These are phyloP conservation scores for Barnettozyma sucrosica DNA, from an alignment of 805 yeast genomes.

Conservation along the genomic window DNA sequence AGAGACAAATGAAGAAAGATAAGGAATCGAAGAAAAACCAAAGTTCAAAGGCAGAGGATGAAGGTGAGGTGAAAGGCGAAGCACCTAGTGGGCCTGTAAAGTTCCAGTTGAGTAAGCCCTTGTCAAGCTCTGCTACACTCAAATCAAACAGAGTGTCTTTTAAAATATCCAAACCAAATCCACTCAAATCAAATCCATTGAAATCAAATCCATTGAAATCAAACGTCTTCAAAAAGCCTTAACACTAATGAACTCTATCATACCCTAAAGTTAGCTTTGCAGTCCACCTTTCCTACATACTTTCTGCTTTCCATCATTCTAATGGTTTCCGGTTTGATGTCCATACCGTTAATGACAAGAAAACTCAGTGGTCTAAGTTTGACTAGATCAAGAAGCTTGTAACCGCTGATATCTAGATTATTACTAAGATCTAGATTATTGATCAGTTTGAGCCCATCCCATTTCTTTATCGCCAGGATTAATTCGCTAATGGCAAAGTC, in stretches of 20 bases:
- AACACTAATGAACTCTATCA: conserved; percentile 9
- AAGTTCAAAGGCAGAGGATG: background rate
- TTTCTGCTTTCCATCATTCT: conserved; percentile 12
- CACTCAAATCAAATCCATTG: conserved; percentile 15
- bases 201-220: conserved; percentile 16
- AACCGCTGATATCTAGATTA: conserved; percentile 19
- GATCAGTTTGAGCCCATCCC: conserved; percentile 3
- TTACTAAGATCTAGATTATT: conserved; percentile 22
- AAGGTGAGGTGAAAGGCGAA: background rate
- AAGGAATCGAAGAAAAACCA: conserved; percentile 10
- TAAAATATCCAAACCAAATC: conserved; percentile 16
- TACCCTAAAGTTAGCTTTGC: conserved; percentile 14
- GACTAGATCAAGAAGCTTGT: conserved; percentile 19
- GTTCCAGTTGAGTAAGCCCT: conserved; percentile 12
- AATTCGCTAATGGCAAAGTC: conserved; percentile 19
- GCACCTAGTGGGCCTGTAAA: conserved; percentile 12
- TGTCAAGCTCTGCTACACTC: background rate
- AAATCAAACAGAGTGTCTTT: conserved; percentile 16
- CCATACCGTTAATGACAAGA: conserved; percentile 20
- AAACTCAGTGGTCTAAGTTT: conserved; percentile 10
- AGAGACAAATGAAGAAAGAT: conserved; percentile 49
- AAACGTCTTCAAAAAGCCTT: conserved; percentile 8
- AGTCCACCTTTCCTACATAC: conserved; percentile 18
- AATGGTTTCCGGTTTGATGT: conserved; percentile 17
- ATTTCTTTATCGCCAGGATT: conserved; percentile 7